Conservation (phyloP, 371 early-diverging fungal genomes). For the Mucor ambiguus region DNA sequence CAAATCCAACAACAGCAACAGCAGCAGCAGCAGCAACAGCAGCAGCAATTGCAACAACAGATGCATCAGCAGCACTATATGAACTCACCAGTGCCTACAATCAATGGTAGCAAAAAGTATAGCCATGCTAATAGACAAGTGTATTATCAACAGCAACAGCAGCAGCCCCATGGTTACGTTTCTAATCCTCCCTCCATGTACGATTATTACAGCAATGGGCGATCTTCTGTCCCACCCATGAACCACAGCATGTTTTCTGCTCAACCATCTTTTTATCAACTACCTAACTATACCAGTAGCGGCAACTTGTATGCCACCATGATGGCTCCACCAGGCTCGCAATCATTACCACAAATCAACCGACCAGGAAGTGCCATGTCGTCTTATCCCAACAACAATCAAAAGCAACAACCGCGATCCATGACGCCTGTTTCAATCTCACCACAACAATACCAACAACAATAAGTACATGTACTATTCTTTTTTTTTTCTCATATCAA, state of each 20-base stretch:
- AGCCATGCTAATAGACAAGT: slow-evolving; percentile 14
- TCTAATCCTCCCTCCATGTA: slow-evolving; percentile 5
- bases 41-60: slow-evolving; percentile 38
- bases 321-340: background rate
- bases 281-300: slow-evolving; percentile 3
- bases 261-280: slow-evolving; percentile 4
- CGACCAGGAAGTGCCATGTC: slow-evolving; percentile 1
- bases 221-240: slow-evolving; percentile 18
- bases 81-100: background rate
- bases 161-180: slow-evolving; percentile 12
- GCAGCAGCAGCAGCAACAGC: slow-evolving; percentile 33
- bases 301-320: slow-evolving; percentile 1
- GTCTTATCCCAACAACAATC: background rate
- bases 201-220: slow-evolving; percentile 9
- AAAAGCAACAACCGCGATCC: background rate
- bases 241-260: background rate
- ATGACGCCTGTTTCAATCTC: background rate
- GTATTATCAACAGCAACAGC: slow-evolving; percentile 34
- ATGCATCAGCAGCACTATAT: background rate
- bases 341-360: background rate
- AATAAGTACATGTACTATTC: background rate
- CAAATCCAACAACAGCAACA: slow-evolving; percentile 32
- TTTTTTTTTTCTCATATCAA: background rate
- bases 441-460: background rate
- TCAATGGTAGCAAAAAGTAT: background rate